Percentiles rank a stretch among this genome's conserved stretches.
phyloP scores from a whole-genome alignment of 495 filamentous ascomycete genomes.

The Trichoderma reesei region DNA sequence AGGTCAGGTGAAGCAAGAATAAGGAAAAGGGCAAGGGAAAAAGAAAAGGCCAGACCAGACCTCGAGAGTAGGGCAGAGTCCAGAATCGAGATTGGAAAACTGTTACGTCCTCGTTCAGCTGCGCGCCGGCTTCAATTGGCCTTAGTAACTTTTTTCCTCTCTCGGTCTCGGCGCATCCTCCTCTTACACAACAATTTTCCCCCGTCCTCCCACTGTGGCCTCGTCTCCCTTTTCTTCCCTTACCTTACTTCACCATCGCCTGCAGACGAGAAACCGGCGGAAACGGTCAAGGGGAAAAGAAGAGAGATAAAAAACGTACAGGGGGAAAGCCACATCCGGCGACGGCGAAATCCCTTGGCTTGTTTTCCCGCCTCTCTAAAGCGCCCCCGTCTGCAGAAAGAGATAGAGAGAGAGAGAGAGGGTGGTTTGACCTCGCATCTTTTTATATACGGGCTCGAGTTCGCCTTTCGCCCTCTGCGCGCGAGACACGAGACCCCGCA shows the following conservation, averaged over 20 bases:
- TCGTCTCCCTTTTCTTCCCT: neutral
- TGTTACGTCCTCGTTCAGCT: neutral
- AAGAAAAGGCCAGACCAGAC: neutral
- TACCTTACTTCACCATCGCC: neutral
- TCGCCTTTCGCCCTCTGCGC: neutral
- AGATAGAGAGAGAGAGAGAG: too few species aligned
- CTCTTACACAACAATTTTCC: neutral
- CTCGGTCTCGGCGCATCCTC: neutral
- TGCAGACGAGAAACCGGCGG: too few species aligned
- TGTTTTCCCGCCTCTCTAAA: too few species aligned
- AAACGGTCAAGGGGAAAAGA: too few species aligned
- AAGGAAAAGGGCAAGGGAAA: too few species aligned
- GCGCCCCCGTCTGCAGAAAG: too few species aligned
- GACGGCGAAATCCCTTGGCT: neutral
- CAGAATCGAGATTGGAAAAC: neutral
- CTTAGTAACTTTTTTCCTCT: neutral
- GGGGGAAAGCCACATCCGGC: neutral
- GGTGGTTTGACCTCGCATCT: neutral
- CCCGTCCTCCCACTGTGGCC: too few species aligned
- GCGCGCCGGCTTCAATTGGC: conserved; percentile 1
- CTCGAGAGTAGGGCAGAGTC: neutral
- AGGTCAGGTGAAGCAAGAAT: neutral
- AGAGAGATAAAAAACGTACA: neutral
- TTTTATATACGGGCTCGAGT: neutral
- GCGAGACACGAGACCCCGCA: neutral